Percentiles rank a stretch among this genome's conserved stretches.
Evolutionary conservation across 495 filamentous ascomycete genomes (phyloP).

Genomic region (Penicillium bovifimosum): DNA sequence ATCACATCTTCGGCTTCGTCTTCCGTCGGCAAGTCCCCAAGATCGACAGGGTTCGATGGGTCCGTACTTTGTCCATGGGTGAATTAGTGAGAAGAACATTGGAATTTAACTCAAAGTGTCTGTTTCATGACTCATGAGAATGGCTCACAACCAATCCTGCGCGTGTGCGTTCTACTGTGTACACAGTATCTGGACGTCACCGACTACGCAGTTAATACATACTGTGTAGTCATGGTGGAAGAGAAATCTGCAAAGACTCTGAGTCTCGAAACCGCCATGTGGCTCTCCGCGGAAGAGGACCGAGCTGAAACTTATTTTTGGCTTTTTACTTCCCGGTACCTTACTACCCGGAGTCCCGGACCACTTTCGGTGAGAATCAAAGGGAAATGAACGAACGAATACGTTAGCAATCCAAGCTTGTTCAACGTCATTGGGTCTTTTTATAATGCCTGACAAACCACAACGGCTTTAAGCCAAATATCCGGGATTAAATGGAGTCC

Average conservation of each 20-base stretch:
- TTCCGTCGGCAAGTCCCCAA: not conserved
- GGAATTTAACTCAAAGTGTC: not conserved
- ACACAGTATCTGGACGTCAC: slow-evolving; percentile 20
- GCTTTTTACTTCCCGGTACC: not conserved
- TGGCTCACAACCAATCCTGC: slow-evolving; percentile 5
- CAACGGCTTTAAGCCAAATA: not conserved
- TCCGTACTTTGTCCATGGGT: slow-evolving; percentile 18
- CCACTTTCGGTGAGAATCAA: slow-evolving; percentile 5
- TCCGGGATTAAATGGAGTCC: slow-evolving; percentile 1
- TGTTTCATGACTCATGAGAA: slow-evolving; percentile 11
- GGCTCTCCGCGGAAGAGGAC: not conserved
- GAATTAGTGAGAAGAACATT: not conserved
- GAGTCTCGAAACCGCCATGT: not conserved
- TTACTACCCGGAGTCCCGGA: not conserved
- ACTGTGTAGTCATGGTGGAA: not conserved
- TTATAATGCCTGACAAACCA: not conserved
- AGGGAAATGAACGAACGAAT: slow-evolving; percentile 2
- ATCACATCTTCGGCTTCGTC: slow-evolving; percentile 22
- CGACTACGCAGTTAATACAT: slow-evolving; percentile 14
- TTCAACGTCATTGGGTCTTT: not conserved
- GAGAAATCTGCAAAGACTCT: not conserved
- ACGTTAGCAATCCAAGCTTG: slow-evolving; percentile 14
- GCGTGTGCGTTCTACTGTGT: no score
- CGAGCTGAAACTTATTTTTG: not conserved
- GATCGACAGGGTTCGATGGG: slow-evolving; percentile 31